Conservation (phyloP, 768 basidiomycete genomes). For the Suillus placidus region DNA sequence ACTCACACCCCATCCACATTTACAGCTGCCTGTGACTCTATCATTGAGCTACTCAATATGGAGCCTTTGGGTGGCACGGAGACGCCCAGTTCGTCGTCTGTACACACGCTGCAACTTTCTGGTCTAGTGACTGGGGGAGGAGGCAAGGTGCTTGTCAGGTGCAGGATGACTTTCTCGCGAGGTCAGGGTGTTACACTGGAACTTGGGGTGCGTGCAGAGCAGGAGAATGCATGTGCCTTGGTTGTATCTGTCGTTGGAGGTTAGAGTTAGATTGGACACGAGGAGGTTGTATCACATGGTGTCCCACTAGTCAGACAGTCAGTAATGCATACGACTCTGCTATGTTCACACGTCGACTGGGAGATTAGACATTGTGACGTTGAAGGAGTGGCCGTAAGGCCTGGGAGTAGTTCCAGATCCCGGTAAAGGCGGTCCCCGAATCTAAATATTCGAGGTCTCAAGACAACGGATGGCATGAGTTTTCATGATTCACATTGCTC, state of each 20-base stretch:
- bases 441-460: conserved; percentile 12
- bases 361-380: not conserved
- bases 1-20: conserved; percentile 15
- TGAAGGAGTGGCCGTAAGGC: conserved; percentile 9
- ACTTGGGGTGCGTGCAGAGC: conserved; percentile 88
- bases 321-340: not conserved
- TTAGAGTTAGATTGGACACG: conserved; percentile 30
- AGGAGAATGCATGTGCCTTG: conserved; percentile 81
- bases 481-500: conserved; percentile 9
- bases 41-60: conserved; percentile 96
- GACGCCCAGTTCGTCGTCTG: conserved; percentile 74
- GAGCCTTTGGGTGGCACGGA: conserved; percentile 94
- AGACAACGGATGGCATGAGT: conserved; percentile 10
- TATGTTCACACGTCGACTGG: conserved; percentile 11
- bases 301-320: conserved; percentile 7
- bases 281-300: conserved; percentile 16
- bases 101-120: conserved; percentile 93
- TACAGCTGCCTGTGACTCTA: conserved; percentile 92
- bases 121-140: conserved; percentile 91
- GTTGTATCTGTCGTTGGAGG: conserved; percentile 90
- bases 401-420: conserved; percentile 1
- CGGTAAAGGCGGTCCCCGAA: conserved; percentile 3
- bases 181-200: conserved; percentile 94
- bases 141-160: conserved; percentile 93
- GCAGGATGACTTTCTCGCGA: conserved; percentile 92